These are phyloP conservation scores for Podospora anserina DNA, from an alignment of 495 filamentous ascomycete genomes.

Conservation along the genomic window DNA sequence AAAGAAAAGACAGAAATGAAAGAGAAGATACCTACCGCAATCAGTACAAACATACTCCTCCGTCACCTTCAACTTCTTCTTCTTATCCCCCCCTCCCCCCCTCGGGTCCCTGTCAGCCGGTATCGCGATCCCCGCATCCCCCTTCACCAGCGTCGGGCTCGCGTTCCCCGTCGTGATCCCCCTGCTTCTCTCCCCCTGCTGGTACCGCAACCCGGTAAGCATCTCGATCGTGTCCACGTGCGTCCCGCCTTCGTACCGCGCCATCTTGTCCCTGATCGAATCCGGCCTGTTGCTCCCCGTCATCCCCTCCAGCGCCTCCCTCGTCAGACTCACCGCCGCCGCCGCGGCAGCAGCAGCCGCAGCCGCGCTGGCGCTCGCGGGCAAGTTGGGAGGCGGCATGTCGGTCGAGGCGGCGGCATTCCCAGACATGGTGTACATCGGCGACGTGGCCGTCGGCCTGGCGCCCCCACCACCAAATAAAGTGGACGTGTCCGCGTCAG, in stretches of 20 bases:
- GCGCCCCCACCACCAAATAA: conserved; percentile 9
- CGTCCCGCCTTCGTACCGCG: conserved; percentile 61
- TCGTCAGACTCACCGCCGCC: conserved; percentile 63
- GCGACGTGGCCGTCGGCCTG: neutral
- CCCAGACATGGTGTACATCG: conserved; percentile 18
- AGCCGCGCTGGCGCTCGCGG: conserved; percentile 42
- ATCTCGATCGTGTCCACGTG: conserved; percentile 90
- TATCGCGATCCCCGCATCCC: conserved; percentile 82
- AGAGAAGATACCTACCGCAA: conserved; percentile 57
- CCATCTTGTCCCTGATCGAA: conserved; percentile 74
- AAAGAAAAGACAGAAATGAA: neutral
- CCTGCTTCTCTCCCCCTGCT: conserved; percentile 81
- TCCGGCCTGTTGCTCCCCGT: conserved; percentile 60
- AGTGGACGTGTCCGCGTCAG: conserved; percentile 41
- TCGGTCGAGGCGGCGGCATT: conserved; percentile 25
- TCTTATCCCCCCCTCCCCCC: conserved; percentile 73
- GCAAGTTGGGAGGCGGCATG: conserved; percentile 71
- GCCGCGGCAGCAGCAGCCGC: conserved; percentile 53
- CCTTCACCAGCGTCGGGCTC: conserved; percentile 76
- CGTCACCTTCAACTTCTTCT: conserved; percentile 82
- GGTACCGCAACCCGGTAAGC: conserved; percentile 83
- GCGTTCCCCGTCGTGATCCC: conserved; percentile 84
- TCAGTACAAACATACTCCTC: conserved; percentile 97
- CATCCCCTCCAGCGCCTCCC: conserved; percentile 77
- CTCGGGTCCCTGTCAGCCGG: conserved; percentile 66